These are phyloP conservation scores for Fusarium duplospermum DNA, from an alignment of 2,329 filamentous ascomycete species.

Conservation along the genomic window DNA sequence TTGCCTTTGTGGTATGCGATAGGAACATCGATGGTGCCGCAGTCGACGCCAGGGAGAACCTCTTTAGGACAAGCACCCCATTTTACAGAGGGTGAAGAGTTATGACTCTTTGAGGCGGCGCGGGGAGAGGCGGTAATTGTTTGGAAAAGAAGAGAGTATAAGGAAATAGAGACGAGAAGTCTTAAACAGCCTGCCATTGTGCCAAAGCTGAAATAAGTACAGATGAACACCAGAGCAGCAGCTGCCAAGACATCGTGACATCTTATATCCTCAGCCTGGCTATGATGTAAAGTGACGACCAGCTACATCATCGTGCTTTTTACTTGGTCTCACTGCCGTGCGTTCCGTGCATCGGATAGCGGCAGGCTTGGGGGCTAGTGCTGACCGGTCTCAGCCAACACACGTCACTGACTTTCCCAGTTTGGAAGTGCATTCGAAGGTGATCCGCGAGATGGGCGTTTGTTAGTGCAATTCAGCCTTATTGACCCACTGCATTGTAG, in stretches of 20 bases:
- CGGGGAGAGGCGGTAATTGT: not conserved
- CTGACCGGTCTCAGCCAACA: not conserved
- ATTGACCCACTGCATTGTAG: not conserved
- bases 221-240: not conserved
- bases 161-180: not conserved
- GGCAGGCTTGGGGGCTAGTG: not conserved
- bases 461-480: not conserved
- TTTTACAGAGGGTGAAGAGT: conserved; percentile 8
- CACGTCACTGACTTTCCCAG: not conserved
- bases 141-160: conserved; percentile 1
- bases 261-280: conserved; percentile 15
- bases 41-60: conserved; percentile 30
- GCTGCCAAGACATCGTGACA: not conserved
- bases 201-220: not conserved
- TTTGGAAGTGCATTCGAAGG: not conserved
- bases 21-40: conserved; percentile 30
- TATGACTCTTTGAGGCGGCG: not conserved
- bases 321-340: not conserved
- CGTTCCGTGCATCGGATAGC: conserved; percentile 4
- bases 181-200: conserved; percentile 1
- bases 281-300: not conserved
- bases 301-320: conserved; percentile 1
- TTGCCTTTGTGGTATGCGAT: conserved; percentile 30
- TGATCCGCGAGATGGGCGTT: not conserved
- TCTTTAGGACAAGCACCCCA: conserved; percentile 16